Base-by-base conservation (phyloP, 352 stramenopile genomes). In the Peronosclerospora sorghi region DNA sequence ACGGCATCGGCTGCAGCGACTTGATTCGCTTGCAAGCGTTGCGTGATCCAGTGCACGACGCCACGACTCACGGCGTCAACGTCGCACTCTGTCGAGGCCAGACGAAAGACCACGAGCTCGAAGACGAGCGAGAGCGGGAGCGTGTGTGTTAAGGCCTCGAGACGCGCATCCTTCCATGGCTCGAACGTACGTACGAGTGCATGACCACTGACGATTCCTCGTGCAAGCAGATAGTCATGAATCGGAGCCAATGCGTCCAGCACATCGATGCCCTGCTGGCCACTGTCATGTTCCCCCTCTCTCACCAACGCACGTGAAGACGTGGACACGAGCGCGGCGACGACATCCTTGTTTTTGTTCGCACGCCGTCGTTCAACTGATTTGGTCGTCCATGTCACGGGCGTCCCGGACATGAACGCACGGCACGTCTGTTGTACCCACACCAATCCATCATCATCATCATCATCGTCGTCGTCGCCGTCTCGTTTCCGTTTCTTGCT, bases 191-290 rank as follows among this genome's bases (percentile, higher is more conserved):
- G n/a, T n/a, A n/a, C n/a, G n/a, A n/a, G n/a, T n/a, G n/a, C n/a
- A n/a, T n/a, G n/a, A n/a, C n/a, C n/a, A n/a, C n/a, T n/a, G n/a
- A 40, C 32, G 18, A 9, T 54, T 38, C 59, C 62, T 24, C 54
- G 63, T 10, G 56, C 54, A 13, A 51, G 57, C n/a, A 87, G 35
- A 48, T 79, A 87, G 20, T 83, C 60, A 20, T 75, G 45, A 10
- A 82, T 45, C 18, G 52, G 59, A 0, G 46, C 46, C n/a, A 63
- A 70, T 0, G 65, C 59, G 5, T 66, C 57, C 0, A 20, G 55
- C 26, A 70, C 35, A 5, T 58, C 42, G 1, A 51, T n/a, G 20
- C 54, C 61, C 32, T 78, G 69, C 13, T n/a, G n/a, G n/a, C n/a
- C n/a, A n/a, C n/a, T n/a, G n/a, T n/a, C n/a, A n/a, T n/a, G n/a